Conservation (phyloP, 768 basidiomycete genomes). For the Termitomyces sp. region DNA sequence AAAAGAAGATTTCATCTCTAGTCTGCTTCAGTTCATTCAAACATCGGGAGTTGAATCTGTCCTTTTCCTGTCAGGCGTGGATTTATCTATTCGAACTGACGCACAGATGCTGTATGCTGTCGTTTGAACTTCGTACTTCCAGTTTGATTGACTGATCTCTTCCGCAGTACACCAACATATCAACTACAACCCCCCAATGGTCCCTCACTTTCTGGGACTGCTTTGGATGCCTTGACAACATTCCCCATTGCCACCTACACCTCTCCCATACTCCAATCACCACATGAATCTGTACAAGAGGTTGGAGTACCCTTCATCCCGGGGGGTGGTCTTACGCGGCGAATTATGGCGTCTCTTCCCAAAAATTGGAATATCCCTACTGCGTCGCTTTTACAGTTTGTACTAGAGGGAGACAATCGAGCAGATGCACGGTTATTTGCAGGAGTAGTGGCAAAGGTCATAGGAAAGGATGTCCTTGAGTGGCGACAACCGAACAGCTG, state of each 20-base stretch:
- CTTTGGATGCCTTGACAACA: constrained; percentile 35
- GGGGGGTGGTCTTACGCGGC: constrained; percentile 68
- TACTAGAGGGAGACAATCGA: constrained; percentile 79
- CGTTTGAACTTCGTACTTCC: not conserved
- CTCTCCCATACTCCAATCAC: constrained; percentile 38
- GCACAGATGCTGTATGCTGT: constrained; percentile 66
- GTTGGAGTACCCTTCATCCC: constrained; percentile 65
- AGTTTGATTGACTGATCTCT: not conserved
- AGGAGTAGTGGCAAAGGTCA: constrained; percentile 41
- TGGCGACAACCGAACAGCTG: constrained; percentile 70
- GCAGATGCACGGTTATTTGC: constrained; percentile 64
- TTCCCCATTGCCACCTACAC: constrained; percentile 53
- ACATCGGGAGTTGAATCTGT: constrained; percentile 43
- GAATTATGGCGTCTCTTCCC: constrained; percentile 58
- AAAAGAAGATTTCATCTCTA: constrained; percentile 62
- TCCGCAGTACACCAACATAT: constrained; percentile 58
- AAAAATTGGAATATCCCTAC: constrained; percentile 46
- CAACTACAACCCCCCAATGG: constrained; percentile 42
- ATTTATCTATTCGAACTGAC: constrained; percentile 69
- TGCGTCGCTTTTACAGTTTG: constrained; percentile 65
- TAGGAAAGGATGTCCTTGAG: constrained; percentile 32
- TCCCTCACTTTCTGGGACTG: constrained; percentile 38
- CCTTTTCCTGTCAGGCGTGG: constrained; percentile 72
- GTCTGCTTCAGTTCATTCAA: constrained; percentile 54
- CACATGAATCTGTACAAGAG: constrained; percentile 17